phyloP scores from a whole-genome alignment of 108 stramenopile species.

The Parietichytrium sp. region DNA sequence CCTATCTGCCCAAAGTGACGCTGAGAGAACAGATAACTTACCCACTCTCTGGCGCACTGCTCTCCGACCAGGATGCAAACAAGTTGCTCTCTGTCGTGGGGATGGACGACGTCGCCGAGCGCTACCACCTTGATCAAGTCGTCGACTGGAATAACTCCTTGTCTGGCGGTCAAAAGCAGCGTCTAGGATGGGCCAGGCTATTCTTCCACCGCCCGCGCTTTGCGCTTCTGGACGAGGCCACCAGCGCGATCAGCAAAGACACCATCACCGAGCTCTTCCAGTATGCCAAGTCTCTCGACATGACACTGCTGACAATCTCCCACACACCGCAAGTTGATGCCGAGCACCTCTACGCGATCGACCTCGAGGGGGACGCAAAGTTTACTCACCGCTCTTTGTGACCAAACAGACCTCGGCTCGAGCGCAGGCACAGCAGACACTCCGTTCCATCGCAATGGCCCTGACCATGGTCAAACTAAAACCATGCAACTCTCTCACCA shows the following conservation, averaged over 20 bases:
- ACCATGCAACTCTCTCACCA: no score
- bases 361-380: neutral
- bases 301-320: constrained; percentile 54
- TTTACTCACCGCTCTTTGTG: no score
- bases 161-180: constrained; percentile 55
- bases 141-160: constrained; percentile 46
- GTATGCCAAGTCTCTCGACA: constrained; percentile 39
- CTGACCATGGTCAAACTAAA: no score
- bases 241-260: constrained; percentile 38
- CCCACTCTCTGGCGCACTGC: constrained; percentile 36
- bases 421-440: no score
- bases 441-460: no score
- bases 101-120: constrained; percentile 36
- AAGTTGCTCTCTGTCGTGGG: constrained; percentile 36
- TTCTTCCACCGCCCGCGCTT: constrained; percentile 49
- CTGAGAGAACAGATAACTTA: constrained; percentile 50
- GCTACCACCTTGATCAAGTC: constrained; percentile 43
- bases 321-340: constrained; percentile 43
- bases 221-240: constrained; percentile 46
- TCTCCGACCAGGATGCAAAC: constrained; percentile 21
- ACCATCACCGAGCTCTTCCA: constrained; percentile 49
- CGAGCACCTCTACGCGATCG: neutral
- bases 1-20: constrained; percentile 41
- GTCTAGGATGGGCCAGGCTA: constrained; percentile 49
- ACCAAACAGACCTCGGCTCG: no score